Evolutionary conservation across 2,329 filamentous ascomycete genomes (phyloP).

Genomic region (Fusarium sacchari): DNA sequence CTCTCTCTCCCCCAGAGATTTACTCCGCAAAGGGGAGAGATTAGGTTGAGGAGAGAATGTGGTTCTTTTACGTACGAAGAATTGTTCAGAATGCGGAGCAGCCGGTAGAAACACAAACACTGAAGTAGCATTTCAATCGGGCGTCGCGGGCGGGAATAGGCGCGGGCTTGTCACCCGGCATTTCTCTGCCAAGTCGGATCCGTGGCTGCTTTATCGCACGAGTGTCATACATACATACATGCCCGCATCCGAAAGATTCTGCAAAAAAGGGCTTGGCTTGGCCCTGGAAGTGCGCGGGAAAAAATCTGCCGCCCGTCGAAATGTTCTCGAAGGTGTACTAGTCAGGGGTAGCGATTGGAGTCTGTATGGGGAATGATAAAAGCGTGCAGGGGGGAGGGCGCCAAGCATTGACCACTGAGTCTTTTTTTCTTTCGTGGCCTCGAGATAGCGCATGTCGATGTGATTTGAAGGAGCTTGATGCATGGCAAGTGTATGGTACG

Average conservation of each 20-base stretch:
- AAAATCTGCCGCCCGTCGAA: conserved; percentile 10
- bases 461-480: not conserved
- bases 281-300: not conserved
- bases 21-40: conserved; percentile 36
- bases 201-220: conserved; percentile 18
- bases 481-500: conserved; percentile 13
- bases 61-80: conserved; percentile 27
- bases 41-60: conserved; percentile 35
- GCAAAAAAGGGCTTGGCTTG: conserved; percentile 12
- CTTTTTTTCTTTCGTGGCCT: conserved; percentile 1
- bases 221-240: conserved; percentile 5
- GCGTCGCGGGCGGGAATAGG: not conserved
- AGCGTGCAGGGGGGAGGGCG: conserved; percentile 8
- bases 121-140: not conserved
- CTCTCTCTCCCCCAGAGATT: conserved; percentile 32
- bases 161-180: not conserved
- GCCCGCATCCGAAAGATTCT: conserved; percentile 11
- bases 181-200: conserved; percentile 18
- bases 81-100: conserved; percentile 28
- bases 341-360: conserved; percentile 16
- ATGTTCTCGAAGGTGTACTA: conserved; percentile 32
- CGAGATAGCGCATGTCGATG: not conserved
- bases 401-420: conserved; percentile 24
- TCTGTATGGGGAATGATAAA: conserved; percentile 16
- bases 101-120: not conserved